Evolutionary conservation across 352 stramenopile species (phyloP).

Genomic region (Phytophthora rubi): DNA sequence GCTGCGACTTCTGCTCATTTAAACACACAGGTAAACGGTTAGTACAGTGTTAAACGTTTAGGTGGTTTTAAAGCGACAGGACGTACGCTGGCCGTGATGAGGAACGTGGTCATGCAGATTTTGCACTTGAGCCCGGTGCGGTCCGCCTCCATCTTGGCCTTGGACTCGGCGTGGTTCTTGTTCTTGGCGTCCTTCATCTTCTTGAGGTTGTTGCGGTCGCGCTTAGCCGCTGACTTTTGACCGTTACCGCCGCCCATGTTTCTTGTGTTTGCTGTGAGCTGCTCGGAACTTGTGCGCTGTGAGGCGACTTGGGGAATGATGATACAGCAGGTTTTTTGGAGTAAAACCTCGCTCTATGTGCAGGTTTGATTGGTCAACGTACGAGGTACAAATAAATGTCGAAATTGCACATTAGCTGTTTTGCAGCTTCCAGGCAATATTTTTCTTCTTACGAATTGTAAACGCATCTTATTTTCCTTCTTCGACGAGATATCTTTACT

Average conservation of each 20-base stretch:
- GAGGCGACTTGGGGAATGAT: constrained; percentile 32
- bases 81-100: constrained; percentile 85
- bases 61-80: not conserved
- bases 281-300: constrained; percentile 21
- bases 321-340: not conserved
- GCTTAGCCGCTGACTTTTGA: constrained; percentile 81
- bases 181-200: constrained; percentile 86
- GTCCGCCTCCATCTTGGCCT: constrained; percentile 86
- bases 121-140: constrained; percentile 85
- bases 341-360: too few relatives aligned
- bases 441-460: too few relatives aligned
- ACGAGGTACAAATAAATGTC: too few relatives aligned
- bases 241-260: constrained; percentile 87
- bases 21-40: not conserved
- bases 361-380: too few relatives aligned
- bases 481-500: too few relatives aligned
- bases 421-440: too few relatives aligned
- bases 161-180: constrained; percentile 82
- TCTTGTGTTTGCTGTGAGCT: not conserved
- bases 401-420: too few relatives aligned
- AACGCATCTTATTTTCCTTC: too few relatives aligned
- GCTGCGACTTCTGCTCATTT: constrained; percentile 49
- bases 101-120: constrained; percentile 89
- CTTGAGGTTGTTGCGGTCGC: constrained; percentile 86
- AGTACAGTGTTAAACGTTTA: not conserved